phyloP scores from a whole-genome alignment of 2,329 filamentous ascomycete species.

The Hymenoscyphus scutula region DNA sequence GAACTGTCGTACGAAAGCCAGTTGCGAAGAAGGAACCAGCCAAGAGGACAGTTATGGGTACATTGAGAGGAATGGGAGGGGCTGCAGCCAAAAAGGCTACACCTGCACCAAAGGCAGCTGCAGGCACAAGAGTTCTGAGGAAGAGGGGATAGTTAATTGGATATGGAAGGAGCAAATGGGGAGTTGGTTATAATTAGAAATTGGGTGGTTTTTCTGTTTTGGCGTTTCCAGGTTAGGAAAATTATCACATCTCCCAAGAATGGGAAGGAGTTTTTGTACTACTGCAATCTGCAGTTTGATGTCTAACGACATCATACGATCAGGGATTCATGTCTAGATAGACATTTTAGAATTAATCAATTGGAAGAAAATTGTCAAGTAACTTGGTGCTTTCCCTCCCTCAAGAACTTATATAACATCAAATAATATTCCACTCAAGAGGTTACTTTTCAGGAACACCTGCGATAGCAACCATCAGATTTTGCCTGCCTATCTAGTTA shows the following conservation, averaged over 20 bases:
- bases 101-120: constrained; percentile 41
- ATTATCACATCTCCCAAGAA: not conserved
- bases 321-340: too few relatives aligned
- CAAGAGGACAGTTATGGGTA: constrained; percentile 54
- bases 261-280: not conserved
- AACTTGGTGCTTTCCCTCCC: too few relatives aligned
- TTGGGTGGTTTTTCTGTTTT: not conserved
- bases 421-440: too few relatives aligned
- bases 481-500: too few relatives aligned
- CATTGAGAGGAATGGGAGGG: constrained; percentile 51
- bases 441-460: too few relatives aligned
- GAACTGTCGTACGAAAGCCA: constrained; percentile 61
- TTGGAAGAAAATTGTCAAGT: too few relatives aligned
- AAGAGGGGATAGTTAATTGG: constrained; percentile 32
- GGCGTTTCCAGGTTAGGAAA: not conserved
- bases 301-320: too few relatives aligned
- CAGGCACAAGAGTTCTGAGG: constrained; percentile 33
- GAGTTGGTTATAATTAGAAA: not conserved
- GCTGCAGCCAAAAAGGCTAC: constrained; percentile 52
- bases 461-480: too few relatives aligned
- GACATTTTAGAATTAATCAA: too few relatives aligned
- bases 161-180: not conserved
- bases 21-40: constrained; percentile 40
- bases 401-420: too few relatives aligned
- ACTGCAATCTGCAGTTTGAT: too few relatives aligned